Percentiles rank a stretch among this genome's conserved stretches.
Conservation (phyloP, 1,139 yeast genomes). For the Entelexis paramagnoliae region DNA sequence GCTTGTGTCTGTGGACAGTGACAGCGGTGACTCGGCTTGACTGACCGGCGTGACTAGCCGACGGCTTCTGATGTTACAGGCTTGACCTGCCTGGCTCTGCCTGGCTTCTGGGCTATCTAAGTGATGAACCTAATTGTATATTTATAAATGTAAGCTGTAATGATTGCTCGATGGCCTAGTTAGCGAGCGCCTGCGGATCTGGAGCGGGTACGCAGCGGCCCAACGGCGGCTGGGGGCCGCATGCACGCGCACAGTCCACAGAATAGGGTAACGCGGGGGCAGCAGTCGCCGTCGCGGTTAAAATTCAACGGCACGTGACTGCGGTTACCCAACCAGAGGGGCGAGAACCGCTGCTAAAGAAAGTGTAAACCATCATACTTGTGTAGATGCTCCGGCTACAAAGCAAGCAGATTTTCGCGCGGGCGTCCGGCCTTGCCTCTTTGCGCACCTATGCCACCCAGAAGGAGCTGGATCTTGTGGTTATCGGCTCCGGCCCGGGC, state of each 20-base stretch:
- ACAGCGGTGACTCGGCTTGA: background rate
- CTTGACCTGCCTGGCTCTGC: no score
- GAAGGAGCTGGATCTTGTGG: constrained; percentile 76
- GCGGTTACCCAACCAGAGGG: constrained; percentile 4
- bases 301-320: constrained; percentile 1
- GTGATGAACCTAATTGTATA: no score
- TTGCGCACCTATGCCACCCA: constrained; percentile 22
- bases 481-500: constrained; percentile 99
- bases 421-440: constrained; percentile 9
- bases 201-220: no score
- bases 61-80: no score
- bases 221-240: no score
- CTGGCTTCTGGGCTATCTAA: no score
- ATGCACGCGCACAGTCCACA: no score
- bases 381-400: constrained; percentile 14
- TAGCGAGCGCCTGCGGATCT: no score
- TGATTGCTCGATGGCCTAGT: no score
- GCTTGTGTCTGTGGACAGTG: background rate
- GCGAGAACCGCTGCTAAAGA: background rate
- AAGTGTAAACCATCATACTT: background rate
- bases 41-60: no score
- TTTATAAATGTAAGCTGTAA: no score
- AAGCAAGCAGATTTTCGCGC: constrained; percentile 12
- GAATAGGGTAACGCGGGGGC: background rate
- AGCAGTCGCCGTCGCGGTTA: background rate